These are phyloP conservation scores for Russula foetens DNA, from an alignment of 768 basidiomycete genomes.

Conservation along the genomic window DNA sequence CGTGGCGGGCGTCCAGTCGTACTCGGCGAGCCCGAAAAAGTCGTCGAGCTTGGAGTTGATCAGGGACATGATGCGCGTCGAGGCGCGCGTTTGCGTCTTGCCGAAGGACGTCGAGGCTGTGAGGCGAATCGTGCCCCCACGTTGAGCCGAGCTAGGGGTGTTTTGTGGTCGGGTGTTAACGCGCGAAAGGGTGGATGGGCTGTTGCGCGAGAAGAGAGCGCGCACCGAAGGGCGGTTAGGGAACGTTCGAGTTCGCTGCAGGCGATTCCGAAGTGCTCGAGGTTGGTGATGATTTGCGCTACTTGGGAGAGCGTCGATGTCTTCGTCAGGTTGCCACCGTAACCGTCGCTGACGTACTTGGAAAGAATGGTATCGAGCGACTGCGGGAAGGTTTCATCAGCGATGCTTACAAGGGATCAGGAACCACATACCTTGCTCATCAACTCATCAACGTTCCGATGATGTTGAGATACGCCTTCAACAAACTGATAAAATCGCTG, in stretches of 20 bases:
- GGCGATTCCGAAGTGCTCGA: constrained; percentile 85
- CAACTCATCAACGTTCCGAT: constrained; percentile 86
- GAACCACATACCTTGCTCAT: constrained; percentile 61
- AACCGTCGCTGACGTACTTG: constrained; percentile 65
- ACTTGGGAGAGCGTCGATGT: constrained; percentile 84
- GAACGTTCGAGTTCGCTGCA: constrained; percentile 80
- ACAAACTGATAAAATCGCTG: constrained; percentile 96
- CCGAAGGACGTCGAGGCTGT: constrained; percentile 58
- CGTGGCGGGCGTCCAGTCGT: constrained; percentile 78
- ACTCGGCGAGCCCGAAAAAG: constrained; percentile 92
- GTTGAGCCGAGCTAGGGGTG: constrained; percentile 52
- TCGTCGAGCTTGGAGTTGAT: constrained; percentile 91
- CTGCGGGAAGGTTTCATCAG: constrained; percentile 32
- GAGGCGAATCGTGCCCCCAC: constrained; percentile 74
- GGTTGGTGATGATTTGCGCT: constrained; percentile 85
- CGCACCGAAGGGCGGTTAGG: constrained; percentile 72
- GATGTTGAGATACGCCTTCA: constrained; percentile 88
- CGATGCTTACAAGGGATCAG: background rate
- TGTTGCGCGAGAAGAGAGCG: background rate
- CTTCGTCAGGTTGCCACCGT: constrained; percentile 61
- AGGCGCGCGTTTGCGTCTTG: constrained; percentile 57
- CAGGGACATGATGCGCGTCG: constrained; percentile 67
- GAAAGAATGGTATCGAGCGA: constrained; percentile 80
- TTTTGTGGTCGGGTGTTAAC: too few relatives aligned
- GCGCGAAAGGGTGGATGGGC: too few relatives aligned